phyloP scores from a whole-genome alignment of 1,139 yeast genomes.

The Geotrichum citri-aurantii region DNA sequence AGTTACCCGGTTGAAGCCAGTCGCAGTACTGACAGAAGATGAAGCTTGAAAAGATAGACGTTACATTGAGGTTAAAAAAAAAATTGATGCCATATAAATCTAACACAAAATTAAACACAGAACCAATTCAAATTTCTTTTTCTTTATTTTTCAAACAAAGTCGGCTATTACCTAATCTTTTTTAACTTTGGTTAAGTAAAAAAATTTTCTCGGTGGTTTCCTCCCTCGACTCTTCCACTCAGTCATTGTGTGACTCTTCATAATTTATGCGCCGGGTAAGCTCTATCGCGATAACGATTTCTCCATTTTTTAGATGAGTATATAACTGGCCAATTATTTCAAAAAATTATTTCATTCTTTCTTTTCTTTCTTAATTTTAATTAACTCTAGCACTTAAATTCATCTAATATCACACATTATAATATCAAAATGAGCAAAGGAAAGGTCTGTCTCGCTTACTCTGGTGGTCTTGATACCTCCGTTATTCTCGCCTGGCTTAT shows the following conservation, averaged over 20 bases:
- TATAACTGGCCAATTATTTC: neutral
- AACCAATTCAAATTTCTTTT: too few species aligned
- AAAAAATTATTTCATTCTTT: neutral
- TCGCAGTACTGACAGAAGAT: neutral
- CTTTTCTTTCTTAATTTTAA: neutral
- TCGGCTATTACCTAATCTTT: neutral
- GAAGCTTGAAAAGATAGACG: neutral
- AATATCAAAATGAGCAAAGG: constrained; percentile 72
- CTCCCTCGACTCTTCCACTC: neutral
- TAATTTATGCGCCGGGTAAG: constrained; percentile 5
- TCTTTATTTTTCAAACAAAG: neutral
- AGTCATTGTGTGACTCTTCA: neutral
- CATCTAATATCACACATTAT: neutral
- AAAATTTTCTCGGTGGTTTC: neutral
- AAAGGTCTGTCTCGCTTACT: constrained; percentile 97
- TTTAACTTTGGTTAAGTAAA: neutral
- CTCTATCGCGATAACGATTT: constrained; percentile 1
- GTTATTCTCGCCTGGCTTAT: constrained; percentile 96
- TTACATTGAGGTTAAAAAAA: neutral
- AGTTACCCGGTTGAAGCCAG: neutral
- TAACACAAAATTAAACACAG: neutral
- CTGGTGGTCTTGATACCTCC: constrained; percentile 98
- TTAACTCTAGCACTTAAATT: neutral
- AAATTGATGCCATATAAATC: neutral
- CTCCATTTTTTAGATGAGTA: constrained; percentile 1